phyloP scores from a whole-genome alignment of 2,329 filamentous ascomycete genomes.

The Neopestalotiopsis clavispora region DNA sequence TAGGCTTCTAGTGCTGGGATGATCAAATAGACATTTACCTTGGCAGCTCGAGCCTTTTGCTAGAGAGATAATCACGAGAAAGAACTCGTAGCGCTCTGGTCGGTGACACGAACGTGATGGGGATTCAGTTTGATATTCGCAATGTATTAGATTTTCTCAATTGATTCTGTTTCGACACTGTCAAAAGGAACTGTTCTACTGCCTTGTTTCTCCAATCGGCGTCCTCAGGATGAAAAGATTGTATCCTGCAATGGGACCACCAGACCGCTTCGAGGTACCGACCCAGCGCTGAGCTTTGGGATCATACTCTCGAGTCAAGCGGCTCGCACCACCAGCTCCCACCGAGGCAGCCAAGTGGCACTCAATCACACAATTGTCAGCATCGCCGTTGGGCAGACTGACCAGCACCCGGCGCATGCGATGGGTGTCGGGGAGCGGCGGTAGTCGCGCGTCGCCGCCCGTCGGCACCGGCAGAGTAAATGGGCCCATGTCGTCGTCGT shows the following conservation, averaged over 20 bases:
- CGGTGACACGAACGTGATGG: no score
- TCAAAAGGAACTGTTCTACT: not conserved
- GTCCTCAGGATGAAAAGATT: not conserved
- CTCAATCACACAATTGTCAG: not conserved
- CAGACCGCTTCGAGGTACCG: not conserved
- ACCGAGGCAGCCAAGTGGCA: not conserved
- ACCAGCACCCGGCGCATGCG: conserved; percentile 26
- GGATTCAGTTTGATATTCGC: no score
- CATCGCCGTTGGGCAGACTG: not conserved
- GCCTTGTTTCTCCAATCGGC: not conserved
- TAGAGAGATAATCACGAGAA: no score
- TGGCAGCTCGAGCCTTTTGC: no score
- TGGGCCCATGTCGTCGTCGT: not conserved
- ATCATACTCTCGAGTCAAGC: conserved; percentile 10
- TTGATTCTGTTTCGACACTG: not conserved
- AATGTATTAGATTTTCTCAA: not conserved
- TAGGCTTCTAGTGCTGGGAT: no score
- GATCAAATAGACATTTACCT: no score
- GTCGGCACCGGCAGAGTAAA: not conserved
- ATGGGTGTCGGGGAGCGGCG: conserved; percentile 24
- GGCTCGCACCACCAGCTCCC: not conserved
- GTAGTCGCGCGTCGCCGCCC: conserved; percentile 21
- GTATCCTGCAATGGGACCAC: not conserved
- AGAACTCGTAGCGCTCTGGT: no score
- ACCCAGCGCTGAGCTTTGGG: not conserved